phyloP scores from a whole-genome alignment of 2,329 filamentous ascomycete species.

The Talaromyces sp. region DNA sequence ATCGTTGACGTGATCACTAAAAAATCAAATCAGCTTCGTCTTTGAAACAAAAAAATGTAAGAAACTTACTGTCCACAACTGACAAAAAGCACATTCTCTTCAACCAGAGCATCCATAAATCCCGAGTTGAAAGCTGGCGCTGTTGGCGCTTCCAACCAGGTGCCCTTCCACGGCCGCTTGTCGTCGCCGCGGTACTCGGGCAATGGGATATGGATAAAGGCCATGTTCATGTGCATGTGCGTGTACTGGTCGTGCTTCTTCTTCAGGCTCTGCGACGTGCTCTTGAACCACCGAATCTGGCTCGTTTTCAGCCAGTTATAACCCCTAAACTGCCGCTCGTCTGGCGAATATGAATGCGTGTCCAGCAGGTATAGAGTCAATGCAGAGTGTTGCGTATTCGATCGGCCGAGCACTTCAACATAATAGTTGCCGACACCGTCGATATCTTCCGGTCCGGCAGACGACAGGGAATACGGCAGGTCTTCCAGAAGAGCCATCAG shows the following conservation, averaged over 20 bases:
- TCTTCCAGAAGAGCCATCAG: constrained; percentile 84
- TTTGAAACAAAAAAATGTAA: neutral
- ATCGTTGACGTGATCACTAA: constrained; percentile 88
- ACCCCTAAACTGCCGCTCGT: constrained; percentile 81
- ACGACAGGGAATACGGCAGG: constrained; percentile 84
- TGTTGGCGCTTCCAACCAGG: constrained; percentile 77
- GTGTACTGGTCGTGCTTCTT: constrained; percentile 78
- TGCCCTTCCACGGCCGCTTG: constrained; percentile 59
- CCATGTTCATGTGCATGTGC: constrained; percentile 88
- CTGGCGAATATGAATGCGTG: constrained; percentile 84
- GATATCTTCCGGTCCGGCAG: constrained; percentile 73
- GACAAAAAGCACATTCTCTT: constrained; percentile 79
- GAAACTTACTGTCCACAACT: constrained; percentile 78
- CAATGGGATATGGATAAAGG: constrained; percentile 95
- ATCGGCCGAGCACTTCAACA: constrained; percentile 79
- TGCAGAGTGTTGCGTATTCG: constrained; percentile 76
- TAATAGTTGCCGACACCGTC: constrained; percentile 94
- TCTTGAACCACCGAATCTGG: constrained; percentile 92
- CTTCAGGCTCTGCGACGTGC: constrained; percentile 68
- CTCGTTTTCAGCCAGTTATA: constrained; percentile 96
- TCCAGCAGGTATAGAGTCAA: constrained; percentile 93
- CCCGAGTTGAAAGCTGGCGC: constrained; percentile 85
- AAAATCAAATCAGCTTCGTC: constrained; percentile 17
- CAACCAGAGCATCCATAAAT: constrained; percentile 85
- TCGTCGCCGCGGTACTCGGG: constrained; percentile 69